Evolutionary conservation across 23 red algal species (phyloP), one percentile per base, ranked within the genome.

Genomic region (Cyanidioschyzon merolae): DNA sequence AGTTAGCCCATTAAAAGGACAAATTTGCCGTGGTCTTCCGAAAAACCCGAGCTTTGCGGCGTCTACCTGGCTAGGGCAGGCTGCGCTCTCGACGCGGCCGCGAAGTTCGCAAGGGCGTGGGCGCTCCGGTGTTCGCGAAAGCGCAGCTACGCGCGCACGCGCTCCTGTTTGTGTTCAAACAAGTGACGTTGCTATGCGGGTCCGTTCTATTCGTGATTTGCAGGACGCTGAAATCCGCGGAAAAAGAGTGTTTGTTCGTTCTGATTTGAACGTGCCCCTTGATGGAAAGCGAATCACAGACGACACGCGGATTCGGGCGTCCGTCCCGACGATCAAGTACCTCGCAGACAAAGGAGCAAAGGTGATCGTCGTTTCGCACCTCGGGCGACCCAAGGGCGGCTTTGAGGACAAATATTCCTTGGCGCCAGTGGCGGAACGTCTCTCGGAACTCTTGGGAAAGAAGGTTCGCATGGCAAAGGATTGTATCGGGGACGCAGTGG

Each of bases 361-460:
- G 86, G 94, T 98, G 27, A 54, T 98, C 41, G 67, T 98, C 40
- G 89, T 83, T 15, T 98, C 94, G 25, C 94, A 98, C 85, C 78
- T 98, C 1, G 94, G 94, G 24, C 85, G 94, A 29, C 94, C 94
- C 7, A 98, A 98, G 75, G 82, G 84, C 40, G 94, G 94, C n/a
- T 88, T 88, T n/a, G 94, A 98, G 79, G 94, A 98, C 77, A 91
- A 89, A 79, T 98, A 90, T 41, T 98, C 94, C 7, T 77, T 98
- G 16, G 77, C 82, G 35, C 94, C 94, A 21, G 94, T 98, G 1
- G 80, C 94, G 15, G 76, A 54, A 25, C 79, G 94, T 40, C 80
- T 98, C 29, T 76, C 76, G 37, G 71, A 98, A 39, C 68, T 98
- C 37, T 88, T 98, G 16, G 88, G 88, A 1, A 92, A 89, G 85